phyloP scores from a whole-genome alignment of 495 filamentous ascomycete genomes.

The Tuber microsphaerosporum region DNA sequence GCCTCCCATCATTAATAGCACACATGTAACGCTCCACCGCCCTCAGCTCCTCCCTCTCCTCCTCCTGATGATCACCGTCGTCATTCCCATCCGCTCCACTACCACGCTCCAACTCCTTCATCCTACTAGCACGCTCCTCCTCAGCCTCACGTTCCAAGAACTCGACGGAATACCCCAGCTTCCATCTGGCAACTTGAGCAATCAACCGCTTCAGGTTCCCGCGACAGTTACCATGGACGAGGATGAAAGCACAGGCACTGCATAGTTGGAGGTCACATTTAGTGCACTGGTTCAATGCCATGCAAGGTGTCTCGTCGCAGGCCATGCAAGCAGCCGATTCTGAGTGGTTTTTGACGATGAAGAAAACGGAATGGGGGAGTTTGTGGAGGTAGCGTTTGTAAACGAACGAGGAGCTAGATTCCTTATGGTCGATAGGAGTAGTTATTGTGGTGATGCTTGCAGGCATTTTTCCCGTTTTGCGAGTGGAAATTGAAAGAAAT shows the following conservation, averaged over 20 bases:
- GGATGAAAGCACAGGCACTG: slow-evolving; percentile 22
- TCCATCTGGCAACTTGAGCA: slow-evolving; percentile 28
- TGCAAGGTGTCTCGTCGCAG: slow-evolving; percentile 14
- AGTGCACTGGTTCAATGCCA: slow-evolving; percentile 14
- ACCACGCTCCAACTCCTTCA: not conserved
- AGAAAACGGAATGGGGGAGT: slow-evolving; percentile 22
- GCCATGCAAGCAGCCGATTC: slow-evolving; percentile 17
- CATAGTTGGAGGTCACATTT: slow-evolving; percentile 25
- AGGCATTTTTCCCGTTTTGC: not conserved
- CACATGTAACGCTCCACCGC: not conserved
- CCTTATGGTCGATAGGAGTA: not conserved
- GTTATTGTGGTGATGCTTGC: not conserved
- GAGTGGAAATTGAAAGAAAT: not conserved
- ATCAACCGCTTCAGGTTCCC: slow-evolving; percentile 26
- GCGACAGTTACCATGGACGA: slow-evolving; percentile 19
- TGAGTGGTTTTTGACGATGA: not conserved
- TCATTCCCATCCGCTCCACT: not conserved
- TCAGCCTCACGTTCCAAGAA: slow-evolving; percentile 26
- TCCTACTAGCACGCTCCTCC: slow-evolving; percentile 9
- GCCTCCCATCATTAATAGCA: not conserved
- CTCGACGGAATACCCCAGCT: slow-evolving; percentile 22
- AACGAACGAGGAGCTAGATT: not conserved
- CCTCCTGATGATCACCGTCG: not conserved
- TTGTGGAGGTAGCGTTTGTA: slow-evolving; percentile 29
- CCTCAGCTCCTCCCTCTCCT: too few species aligned